Evolutionary conservation across 2,329 filamentous ascomycete genomes (phyloP).

Genomic region (Diaporthe ampelina): DNA sequence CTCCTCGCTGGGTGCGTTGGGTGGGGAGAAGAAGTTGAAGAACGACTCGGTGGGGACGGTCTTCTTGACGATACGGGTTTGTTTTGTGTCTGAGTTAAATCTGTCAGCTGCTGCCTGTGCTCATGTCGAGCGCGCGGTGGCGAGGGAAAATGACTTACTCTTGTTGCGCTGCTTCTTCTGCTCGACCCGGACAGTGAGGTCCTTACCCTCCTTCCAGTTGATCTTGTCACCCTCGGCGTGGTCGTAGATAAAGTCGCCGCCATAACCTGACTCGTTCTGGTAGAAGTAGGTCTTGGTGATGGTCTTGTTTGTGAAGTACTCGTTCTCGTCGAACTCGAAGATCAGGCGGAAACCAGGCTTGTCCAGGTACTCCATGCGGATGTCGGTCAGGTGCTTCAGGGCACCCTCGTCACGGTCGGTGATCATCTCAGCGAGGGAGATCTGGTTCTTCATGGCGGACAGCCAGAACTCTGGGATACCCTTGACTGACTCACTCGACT

Average conservation of each 20-base stretch:
- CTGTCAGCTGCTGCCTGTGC: conserved; percentile 24
- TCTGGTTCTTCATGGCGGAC: conserved; percentile 99
- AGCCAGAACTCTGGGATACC: conserved; percentile 99
- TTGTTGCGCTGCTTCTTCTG: conserved; percentile 99
- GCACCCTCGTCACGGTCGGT: conserved; percentile 97
- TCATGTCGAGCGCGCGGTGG: not conserved
- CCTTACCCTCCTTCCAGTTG: conserved; percentile 93
- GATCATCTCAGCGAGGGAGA: conserved; percentile 97
- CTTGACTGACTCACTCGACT: conserved; percentile 68
- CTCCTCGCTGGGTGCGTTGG: conserved; percentile 82
- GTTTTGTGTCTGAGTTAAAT: conserved; percentile 85
- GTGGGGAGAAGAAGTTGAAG: conserved; percentile 99
- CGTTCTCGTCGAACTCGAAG: conserved; percentile 96
- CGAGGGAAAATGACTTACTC: conserved; percentile 71
- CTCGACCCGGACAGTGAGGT: conserved; percentile 94
- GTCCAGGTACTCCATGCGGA: conserved; percentile 99
- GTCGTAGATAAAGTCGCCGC: conserved; percentile 99
- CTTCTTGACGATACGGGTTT: conserved; percentile 99
- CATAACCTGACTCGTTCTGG: conserved; percentile 98
- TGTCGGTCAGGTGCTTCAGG: conserved; percentile 89
- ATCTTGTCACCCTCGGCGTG: conserved; percentile 99
- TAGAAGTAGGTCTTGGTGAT: conserved; percentile 99
- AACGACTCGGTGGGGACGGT: conserved; percentile 98
- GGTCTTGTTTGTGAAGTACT: conserved; percentile 97
- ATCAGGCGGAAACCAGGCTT: conserved; percentile 98